Base-by-base conservation (phyloP, 2,329 filamentous ascomycete genomes). In the Capronia americana region DNA sequence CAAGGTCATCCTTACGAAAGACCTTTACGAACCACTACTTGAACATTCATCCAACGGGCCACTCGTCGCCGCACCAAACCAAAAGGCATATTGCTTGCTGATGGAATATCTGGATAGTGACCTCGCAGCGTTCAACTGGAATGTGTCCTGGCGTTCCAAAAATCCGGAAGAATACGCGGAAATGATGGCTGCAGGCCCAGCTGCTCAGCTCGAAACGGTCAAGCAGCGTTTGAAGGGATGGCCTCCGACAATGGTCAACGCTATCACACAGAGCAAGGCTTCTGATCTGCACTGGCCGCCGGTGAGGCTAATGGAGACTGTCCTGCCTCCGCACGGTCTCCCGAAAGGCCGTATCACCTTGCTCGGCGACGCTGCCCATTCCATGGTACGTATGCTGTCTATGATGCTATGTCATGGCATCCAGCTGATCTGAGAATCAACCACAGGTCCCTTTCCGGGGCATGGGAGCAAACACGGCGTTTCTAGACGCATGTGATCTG, bases 281-380 rank as follows among this genome's bases (percentile, higher is more conserved):
- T 32, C 30, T 4, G 54, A 57, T 38, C 7, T 57, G 23, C 54
- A 60, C n/a, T 46, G 57, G 38, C 57, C 57, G 46, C 57, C 57
- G 2, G 26, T 60, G 20, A 51, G 26, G 26, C 28, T 60, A 10
- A n/a, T 30, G 23, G 57, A 60, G 57, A 60, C 57, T 30, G 44
- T 60, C 0, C 44, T 60, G 8, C 57, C 57, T 17, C 20, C 26
- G 7, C 46, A 51, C 2, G 26, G 12, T 32, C 44, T 60, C 3
- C 57, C 59, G n/a, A 32, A 38, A 26, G 59, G 59, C 17, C 28
- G 30, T 6, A 23, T 61, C 32, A 55, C 59, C 11, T 34, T 61
- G 30, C 30, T 61, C n/a, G 59, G 59, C 38, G 59, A 61, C n/a
- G 59, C 48, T 5, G 59, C 59, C 12, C 59, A 61, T 61, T 54